Conservation (phyloP, 164 flowering plant species). For the Liquidambar formosana region DNA sequence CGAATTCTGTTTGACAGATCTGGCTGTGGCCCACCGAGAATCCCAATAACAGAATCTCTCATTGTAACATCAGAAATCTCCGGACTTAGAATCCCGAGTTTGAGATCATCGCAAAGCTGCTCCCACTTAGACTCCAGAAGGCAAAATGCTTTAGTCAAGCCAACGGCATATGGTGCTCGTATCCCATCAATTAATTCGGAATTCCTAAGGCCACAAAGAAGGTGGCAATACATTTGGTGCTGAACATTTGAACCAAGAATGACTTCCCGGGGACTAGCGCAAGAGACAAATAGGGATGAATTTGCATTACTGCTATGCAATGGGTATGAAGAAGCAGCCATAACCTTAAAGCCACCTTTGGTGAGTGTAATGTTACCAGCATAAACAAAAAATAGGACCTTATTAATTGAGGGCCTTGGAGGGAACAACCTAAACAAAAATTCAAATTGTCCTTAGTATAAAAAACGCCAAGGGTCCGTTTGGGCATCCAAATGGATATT, state of each 20-base stretch:
- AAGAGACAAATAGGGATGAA: slow-evolving; percentile 17
- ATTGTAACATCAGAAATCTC: slow-evolving; percentile 35
- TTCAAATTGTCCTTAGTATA: not conserved
- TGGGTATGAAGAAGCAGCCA: slow-evolving; percentile 49
- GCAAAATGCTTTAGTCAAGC: slow-evolving; percentile 33
- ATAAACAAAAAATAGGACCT: slow-evolving; percentile 37
- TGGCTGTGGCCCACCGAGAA: slow-evolving; percentile 43
- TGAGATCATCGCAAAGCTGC: slow-evolving; percentile 44
- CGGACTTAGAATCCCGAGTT: slow-evolving; percentile 30
- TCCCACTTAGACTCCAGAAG: slow-evolving; percentile 47
- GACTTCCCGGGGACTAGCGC: slow-evolving; percentile 40
- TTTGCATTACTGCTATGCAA: slow-evolving; percentile 19
- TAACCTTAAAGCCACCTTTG: slow-evolving; percentile 40
- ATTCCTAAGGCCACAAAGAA: slow-evolving; percentile 48
- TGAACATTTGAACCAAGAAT: slow-evolving; percentile 35
- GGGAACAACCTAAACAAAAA: slow-evolving; percentile 38
- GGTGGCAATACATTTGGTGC: slow-evolving; percentile 57
- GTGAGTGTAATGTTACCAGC: slow-evolving; percentile 37
- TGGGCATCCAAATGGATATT: too few species aligned
- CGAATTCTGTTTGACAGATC: slow-evolving; percentile 34
- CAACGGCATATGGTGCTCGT: slow-evolving; percentile 44
- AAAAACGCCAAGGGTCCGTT: too few species aligned
- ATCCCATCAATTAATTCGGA: slow-evolving; percentile 31
- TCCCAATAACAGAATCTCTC: slow-evolving; percentile 37
- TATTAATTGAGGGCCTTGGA: slow-evolving; percentile 27